Evolutionary conservation across 768 basidiomycete species (phyloP).

Genomic region (Rhizopogon rudus): DNA sequence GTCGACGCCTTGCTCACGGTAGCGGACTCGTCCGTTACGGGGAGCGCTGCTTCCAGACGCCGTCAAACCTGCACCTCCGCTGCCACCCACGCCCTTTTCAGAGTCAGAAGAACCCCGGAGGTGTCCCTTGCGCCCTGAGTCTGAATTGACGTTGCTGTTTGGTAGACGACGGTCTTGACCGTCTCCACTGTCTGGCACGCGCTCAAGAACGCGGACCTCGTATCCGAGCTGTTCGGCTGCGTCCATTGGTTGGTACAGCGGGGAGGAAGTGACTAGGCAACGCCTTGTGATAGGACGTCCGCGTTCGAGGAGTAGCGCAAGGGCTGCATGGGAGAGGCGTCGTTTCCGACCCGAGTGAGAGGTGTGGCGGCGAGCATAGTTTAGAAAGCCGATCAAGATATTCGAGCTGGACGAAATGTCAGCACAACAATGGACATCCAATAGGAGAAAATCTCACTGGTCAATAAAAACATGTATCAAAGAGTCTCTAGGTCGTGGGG

Average conservation of each 20-base stretch:
- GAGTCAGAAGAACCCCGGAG: conserved; percentile 10
- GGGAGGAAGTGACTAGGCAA: conserved; percentile 77
- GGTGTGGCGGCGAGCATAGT: conserved; percentile 54
- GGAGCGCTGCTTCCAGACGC: conserved; percentile 10
- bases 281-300: conserved; percentile 72
- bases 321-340: conserved; percentile 72
- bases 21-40: conserved; percentile 42
- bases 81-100: conserved; percentile 24
- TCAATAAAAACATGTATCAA: conserved; percentile 39
- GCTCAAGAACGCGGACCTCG: conserved; percentile 62
- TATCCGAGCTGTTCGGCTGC: conserved; percentile 69
- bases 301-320: conserved; percentile 76
- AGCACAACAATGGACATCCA: background rate
- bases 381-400: conserved; percentile 80
- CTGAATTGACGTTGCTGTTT: conserved; percentile 3
- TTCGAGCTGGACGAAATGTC: conserved; percentile 55
- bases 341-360: conserved; percentile 32
- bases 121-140: conserved; percentile 16
- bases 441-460: conserved; percentile 30
- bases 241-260: conserved; percentile 80
- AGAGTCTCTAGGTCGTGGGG: conserved; percentile 25
- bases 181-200: conserved; percentile 66
- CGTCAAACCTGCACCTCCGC: conserved; percentile 10
- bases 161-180: conserved; percentile 46
- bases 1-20: conserved; percentile 92